Percentiles rank a stretch among this genome's conserved stretches.
Evolutionary conservation across 176 grass and related monocot species (phyloP).

Genomic region (bread wheat (Triticum aestivum)): DNA sequence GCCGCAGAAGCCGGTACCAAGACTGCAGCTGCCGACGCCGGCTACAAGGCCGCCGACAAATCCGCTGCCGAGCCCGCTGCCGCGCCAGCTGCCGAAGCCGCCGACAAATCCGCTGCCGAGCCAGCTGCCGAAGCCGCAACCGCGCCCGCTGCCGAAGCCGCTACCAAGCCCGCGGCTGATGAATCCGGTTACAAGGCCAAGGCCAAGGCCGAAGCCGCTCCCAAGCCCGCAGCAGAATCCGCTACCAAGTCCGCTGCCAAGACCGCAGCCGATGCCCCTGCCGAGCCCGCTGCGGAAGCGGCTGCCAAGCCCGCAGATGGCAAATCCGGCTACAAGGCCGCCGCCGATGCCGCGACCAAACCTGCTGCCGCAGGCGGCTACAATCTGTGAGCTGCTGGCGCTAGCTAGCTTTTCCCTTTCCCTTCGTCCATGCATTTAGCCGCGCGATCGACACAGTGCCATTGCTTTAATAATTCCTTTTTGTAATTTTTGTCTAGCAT

Average conservation of each 20-base stretch:
- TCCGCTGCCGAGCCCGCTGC: not conserved
- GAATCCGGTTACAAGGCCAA: not conserved
- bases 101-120: not conserved
- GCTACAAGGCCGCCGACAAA: no score
- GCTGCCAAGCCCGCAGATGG: not conserved
- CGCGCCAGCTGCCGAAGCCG: no score
- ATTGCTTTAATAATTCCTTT: not conserved
- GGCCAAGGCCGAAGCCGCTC: not conserved
- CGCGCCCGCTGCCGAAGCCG: not conserved
- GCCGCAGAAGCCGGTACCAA: no score
- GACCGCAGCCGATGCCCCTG: not conserved
- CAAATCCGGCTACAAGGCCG: not conserved
- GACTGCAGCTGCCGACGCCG: no score
- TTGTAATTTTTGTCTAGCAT: not conserved
- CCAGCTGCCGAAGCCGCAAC: not conserved
- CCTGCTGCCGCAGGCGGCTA: not conserved
- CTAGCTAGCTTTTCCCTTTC: not conserved
- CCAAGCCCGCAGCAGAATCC: not conserved
- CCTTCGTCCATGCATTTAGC: not conserved
- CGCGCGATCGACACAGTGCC: not conserved
- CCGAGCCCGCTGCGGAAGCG: not conserved
- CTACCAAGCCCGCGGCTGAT: not conserved
- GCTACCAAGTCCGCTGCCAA: not conserved
- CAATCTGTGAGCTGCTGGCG: not conserved
- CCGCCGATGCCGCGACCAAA: not conserved